Evolutionary conservation across 2,329 filamentous ascomycete genomes (phyloP), one percentile per base, ranked within the genome.

Genomic region (Neonectria hederae): DNA sequence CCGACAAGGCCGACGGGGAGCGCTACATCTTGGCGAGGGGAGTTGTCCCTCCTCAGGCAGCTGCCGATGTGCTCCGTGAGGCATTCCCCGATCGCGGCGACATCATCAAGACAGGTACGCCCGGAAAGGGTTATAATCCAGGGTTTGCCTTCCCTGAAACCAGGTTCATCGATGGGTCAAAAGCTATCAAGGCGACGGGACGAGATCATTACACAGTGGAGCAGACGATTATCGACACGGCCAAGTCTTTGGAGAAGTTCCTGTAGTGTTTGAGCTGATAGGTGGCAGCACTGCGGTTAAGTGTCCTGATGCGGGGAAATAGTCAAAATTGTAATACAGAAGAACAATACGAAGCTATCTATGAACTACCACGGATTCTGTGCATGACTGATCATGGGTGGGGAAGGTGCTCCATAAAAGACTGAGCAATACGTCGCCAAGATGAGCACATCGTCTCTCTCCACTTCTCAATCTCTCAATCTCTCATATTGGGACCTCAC

Each of bases 41-140:
- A 11, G 6, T 69, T 8, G 65, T 73, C 0, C 59, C 65, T 48
- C 71, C 71, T 1, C 71, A 73, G 26, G 69, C 65, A 1, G 71
- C 69, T 9, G 71, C 71, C 1, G 69, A 73, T 42, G 46, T 73
- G 8, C 71, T 73, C n/a, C 71, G 71, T 1, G 57, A 70, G 26
- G 68, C 68, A 13, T 73, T 65, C 35, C 71, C 69, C 5, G 46
- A 65, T 5, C 67, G 69, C 14, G 43, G 59, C 17, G 63, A 69
- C 28, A 61, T 60, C 30, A 73, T 73, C 55, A 71, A 73, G 48
- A 46, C 19, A 14, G 71, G 71, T 3, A 61, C 48, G 9, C 69
- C 69, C 14, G 71, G 68, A 0, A 57, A 68, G 21, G 71, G 68
- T 11, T 73, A 73, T 19, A 32, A 42, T 13, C 40, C 68, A 1